Base-by-base conservation (phyloP, 371 early-diverging fungal genomes). In the Sporodiniella umbellata region DNA sequence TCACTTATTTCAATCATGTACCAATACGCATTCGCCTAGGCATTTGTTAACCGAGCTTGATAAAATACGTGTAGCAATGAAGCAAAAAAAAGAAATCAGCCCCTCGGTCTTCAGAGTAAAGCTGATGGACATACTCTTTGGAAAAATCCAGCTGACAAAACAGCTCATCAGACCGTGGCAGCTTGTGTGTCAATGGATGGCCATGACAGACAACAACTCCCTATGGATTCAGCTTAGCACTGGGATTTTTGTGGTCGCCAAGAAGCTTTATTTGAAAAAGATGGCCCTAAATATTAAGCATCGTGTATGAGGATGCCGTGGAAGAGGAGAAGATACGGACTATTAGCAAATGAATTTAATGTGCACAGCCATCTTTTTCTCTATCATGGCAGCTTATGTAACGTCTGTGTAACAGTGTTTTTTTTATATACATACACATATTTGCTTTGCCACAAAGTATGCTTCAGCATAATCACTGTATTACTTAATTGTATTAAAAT, bases 121-220 rank as follows among this genome's bases (percentile, higher is more conserved):
- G 19, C 47, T 70, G 6, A 48, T 54, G 19, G 51, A 40, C 4
- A 67, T 64, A 19, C 24, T 70, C n/a, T 67, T 70, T 59, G 71
- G 68, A 7, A 51, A 62, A 22, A 55, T 70, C 18, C 59, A 64
- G 43, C 33, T 70, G 58, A 59, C 71, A n/a, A 43, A 64, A 1
- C 39, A 60, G 1, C 42, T 70, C 18, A 53, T 60, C 11, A 39
- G 49, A 18, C 44, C 51, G n/a, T 70, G 71, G 71, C 47, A 54
- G 24, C 25, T 62, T 2, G 48, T 66, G 21, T 70, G 71, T 33
- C 51, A 67, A 21, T 70, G 71, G 71, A 64, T 67, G 8, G 51
- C 52, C 23, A 31, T 10, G 3, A 23, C 48, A 2, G 2, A 40
- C 40, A 22, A 7, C 8, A 40, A 7, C 12, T 8, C 1, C 21